Evolutionary conservation across 495 filamentous ascomycete species (phyloP), one percentile per base, ranked within the genome.

Genomic region (Massariosphaeria phaeospora): DNA sequence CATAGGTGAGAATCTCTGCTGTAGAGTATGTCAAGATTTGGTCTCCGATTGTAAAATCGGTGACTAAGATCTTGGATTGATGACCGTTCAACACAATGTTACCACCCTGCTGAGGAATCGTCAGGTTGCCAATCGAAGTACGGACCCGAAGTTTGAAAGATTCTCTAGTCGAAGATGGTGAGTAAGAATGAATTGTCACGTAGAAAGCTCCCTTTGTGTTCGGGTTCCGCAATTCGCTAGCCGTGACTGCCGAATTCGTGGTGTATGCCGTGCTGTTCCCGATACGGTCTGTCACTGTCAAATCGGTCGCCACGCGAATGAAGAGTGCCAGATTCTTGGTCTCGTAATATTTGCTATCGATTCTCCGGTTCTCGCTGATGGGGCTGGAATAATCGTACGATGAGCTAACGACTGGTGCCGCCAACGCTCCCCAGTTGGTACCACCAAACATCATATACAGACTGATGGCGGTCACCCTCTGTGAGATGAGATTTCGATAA

Each of bases 371-470:
- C 48, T 84, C 80, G 2, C 74, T 74, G 33, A 82, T 80, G 2
- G 81, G 79, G 1, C 79, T 72, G 2, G 76, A 79, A 62, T 84
- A 82, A 58, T 83, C 79, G 48, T 82, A 82, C 27, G 76, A 79
- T n/a, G 70, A 76, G 3, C 68, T 75, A 0, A 71, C 70, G 8
- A 71, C 70, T 0, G 72, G 72, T 6, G 44, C 43, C 9, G 50
- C 57, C 26, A 61, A 27, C 13, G 57, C 53, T 31, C 78, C 78
- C 76, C 75, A 80, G 54, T 77, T 80, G 1, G 79, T 82, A 17
- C 80, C 80, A 20, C 80, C 80, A 54, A 75, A 84, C n/a, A 75
- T 54, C 67, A 78, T 76, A 44, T 78, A 78, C 3, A 78, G 50
- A 41, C 63, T 75, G 39, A 75, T 68, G 1, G 71, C 70, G 3